phyloP scores from a whole-genome alignment of 2,329 filamentous ascomycete genomes.

The Kalaharituber pfeilii region DNA sequence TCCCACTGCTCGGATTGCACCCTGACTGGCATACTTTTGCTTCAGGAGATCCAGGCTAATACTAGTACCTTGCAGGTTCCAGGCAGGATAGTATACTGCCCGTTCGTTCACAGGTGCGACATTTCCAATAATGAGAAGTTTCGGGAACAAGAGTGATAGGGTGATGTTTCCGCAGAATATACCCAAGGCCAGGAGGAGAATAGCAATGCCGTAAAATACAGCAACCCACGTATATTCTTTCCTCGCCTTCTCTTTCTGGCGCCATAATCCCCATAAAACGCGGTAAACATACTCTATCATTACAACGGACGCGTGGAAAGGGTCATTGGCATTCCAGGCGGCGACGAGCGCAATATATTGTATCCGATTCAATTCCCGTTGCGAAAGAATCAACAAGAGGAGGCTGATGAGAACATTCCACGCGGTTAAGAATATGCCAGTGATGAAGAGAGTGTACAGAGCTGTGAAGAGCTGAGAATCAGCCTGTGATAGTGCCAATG shows the following conservation, averaged over 20 bases:
- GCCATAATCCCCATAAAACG: neutral
- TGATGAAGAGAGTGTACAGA: neutral
- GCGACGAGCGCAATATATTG: neutral
- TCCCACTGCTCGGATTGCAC: neutral
- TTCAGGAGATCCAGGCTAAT: too few species aligned
- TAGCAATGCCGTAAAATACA: neutral
- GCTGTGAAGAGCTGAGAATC: neutral
- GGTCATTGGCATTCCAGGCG: neutral
- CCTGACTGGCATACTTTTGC: neutral
- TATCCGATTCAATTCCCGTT: too few species aligned
- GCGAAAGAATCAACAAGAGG: too few species aligned
- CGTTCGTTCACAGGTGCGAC: neutral
- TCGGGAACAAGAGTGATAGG: neutral
- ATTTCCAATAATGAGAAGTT: neutral
- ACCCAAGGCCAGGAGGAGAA: neutral
- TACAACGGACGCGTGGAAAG: neutral
- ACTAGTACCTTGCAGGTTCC: too few species aligned
- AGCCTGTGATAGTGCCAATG: too few species aligned
- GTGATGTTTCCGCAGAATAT: neutral
- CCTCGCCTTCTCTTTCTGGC: neutral
- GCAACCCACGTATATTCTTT: neutral
- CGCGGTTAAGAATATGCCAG: neutral
- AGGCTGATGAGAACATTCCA: neutral
- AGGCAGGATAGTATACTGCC: too few species aligned
- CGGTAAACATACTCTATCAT: neutral